Evolutionary conservation across 139 green algal genomes (phyloP).

Genomic region (Mesotaenium endlicherianum): DNA sequence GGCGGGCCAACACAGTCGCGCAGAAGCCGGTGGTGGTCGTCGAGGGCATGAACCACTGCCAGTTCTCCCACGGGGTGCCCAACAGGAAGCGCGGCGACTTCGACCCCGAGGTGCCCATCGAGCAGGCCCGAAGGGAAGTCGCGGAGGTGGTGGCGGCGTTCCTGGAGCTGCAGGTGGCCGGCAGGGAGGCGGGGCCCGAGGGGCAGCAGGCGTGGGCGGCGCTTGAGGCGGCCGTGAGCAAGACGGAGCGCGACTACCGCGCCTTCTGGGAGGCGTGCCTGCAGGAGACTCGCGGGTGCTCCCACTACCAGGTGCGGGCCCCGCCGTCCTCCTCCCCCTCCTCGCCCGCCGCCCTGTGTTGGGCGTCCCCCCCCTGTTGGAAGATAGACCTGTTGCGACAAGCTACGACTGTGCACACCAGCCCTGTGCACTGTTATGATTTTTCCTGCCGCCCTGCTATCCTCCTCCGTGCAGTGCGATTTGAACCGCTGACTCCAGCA

Average conservation of each 20-base stretch:
- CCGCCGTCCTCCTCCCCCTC: too few relatives aligned
- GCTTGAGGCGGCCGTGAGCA: not conserved
- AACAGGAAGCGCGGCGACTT: not conserved
- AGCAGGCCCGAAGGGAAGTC: not conserved
- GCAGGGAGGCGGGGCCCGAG: not conserved
- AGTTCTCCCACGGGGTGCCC: constrained; percentile 1
- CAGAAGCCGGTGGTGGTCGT: not conserved
- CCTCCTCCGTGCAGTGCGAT: too few relatives aligned
- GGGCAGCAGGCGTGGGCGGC: not conserved
- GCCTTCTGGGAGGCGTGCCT: constrained; percentile 16
- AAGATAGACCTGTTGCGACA: too few relatives aligned
- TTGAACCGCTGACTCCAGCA: too few relatives aligned
- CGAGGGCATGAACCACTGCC: not conserved
- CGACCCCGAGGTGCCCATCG: not conserved
- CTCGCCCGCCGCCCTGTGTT: too few relatives aligned
- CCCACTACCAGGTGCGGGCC: too few relatives aligned
- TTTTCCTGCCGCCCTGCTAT: too few relatives aligned
- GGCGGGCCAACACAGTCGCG: not conserved
- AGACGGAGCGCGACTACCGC: not conserved
- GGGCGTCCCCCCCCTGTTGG: too few relatives aligned
- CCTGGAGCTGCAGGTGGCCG: not conserved
- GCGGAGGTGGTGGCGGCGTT: not conserved
- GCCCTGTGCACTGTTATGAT: too few relatives aligned
- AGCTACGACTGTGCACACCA: too few relatives aligned
- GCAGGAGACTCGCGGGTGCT: too few relatives aligned